Evolutionary conservation across 306 rosid species (phyloP).

Genomic region (Arachis stenosperma): DNA sequence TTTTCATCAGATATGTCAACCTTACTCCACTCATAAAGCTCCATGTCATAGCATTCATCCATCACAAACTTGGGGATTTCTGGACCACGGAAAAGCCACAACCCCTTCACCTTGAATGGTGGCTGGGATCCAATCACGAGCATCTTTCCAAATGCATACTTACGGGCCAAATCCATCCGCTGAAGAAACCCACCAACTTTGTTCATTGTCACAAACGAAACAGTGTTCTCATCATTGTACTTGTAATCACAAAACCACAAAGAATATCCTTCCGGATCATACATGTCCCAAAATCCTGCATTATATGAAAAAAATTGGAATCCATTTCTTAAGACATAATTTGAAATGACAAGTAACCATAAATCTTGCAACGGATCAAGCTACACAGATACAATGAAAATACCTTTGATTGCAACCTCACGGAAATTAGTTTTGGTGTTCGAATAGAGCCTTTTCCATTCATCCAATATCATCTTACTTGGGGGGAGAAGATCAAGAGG

Average conservation of each 20-base stretch:
- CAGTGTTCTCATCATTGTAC: constrained; percentile 77
- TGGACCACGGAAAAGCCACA: constrained; percentile 90
- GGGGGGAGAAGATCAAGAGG: constrained; percentile 83
- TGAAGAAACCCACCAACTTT: constrained; percentile 80
- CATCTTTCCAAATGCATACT: constrained; percentile 89
- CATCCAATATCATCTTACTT: constrained; percentile 76
- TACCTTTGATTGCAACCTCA: constrained; percentile 83
- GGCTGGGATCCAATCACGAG: constrained; percentile 70
- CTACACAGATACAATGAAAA: not conserved
- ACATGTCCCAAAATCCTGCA: constrained; percentile 92
- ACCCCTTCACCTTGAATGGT: constrained; percentile 85
- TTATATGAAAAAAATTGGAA: not conserved
- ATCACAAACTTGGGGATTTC: constrained; percentile 70
- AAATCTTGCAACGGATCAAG: not conserved
- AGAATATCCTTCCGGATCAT: constrained; percentile 84
- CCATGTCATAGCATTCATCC: constrained; percentile 87
- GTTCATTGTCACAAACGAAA: constrained; percentile 77
- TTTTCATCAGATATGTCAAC: constrained; percentile 64
- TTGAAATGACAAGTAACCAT: not conserved
- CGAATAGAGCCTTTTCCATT: constrained; percentile 84
- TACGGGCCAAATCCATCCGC: constrained; percentile 79
- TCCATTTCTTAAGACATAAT: too few relatives aligned
- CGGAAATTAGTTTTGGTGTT: constrained; percentile 82
- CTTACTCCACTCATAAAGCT: constrained; percentile 74
- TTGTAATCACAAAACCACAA: constrained; percentile 88